Conservation (phyloP, 2,329 filamentous ascomycete species). For the Fusarium dlaminii region DNA sequence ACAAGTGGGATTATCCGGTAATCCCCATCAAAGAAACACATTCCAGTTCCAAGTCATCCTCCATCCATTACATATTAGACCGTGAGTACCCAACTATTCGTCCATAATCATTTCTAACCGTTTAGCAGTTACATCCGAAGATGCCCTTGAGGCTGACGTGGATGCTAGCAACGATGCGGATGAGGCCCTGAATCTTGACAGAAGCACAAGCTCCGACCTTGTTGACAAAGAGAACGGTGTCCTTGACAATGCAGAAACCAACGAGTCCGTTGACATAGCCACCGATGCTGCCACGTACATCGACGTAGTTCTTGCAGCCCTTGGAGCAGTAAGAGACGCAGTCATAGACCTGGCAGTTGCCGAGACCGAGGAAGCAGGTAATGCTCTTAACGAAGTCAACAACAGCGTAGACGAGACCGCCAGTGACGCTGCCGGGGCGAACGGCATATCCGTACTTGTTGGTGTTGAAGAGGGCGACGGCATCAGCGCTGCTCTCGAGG, state of each 20-base stretch:
- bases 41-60: slow-evolving; percentile 4
- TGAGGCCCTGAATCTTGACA: slow-evolving; percentile 44
- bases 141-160: slow-evolving; percentile 42
- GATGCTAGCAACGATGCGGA: slow-evolving; percentile 48
- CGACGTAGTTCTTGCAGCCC: slow-evolving; percentile 52
- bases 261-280: slow-evolving; percentile 43
- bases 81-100: neutral
- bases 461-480: slow-evolving; percentile 52
- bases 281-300: slow-evolving; percentile 45
- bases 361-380: slow-evolving; percentile 46
- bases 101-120: neutral
- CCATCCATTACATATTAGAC: slow-evolving; percentile 16
- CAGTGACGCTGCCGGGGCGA: slow-evolving; percentile 39
- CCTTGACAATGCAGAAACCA: slow-evolving; percentile 47
- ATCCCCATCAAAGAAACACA: slow-evolving; percentile 10
- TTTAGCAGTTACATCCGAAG: slow-evolving; percentile 50
- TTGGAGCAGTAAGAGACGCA: slow-evolving; percentile 51
- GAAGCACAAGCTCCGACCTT: slow-evolving; percentile 40
- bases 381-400: slow-evolving; percentile 37
- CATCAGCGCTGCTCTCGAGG: slow-evolving; percentile 44
- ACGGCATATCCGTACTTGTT: slow-evolving; percentile 45
- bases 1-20: slow-evolving; percentile 18
- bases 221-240: slow-evolving; percentile 44
- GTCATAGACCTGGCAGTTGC: slow-evolving; percentile 47
- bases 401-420: slow-evolving; percentile 39